Conservation (phyloP, 257 asterid species). For the Capsicum chinense region DNA sequence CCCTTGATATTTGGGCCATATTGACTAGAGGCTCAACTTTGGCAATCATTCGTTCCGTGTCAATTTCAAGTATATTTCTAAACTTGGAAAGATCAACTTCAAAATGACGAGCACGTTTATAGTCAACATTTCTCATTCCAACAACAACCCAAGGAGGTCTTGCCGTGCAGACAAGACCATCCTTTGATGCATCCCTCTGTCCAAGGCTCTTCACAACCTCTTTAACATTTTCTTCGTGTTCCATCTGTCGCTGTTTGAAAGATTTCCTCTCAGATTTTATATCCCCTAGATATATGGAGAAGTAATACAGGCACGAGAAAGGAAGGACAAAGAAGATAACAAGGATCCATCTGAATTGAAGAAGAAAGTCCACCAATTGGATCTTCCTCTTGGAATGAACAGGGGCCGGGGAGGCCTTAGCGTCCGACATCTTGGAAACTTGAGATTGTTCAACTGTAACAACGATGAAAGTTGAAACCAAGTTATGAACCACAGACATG, state of each 20-base stretch:
- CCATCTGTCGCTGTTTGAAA: conserved; percentile 59
- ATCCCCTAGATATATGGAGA: conserved; percentile 34
- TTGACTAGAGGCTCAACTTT: conserved; percentile 51
- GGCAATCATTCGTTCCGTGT: conserved; percentile 73
- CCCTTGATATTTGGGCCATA: conserved; percentile 88
- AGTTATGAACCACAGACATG: conserved; percentile 22
- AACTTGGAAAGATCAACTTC: conserved; percentile 29
- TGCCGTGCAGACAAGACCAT: conserved; percentile 27
- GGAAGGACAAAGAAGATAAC: conserved; percentile 26
- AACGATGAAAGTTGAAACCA: background rate
- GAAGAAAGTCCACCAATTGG: conserved; percentile 78
- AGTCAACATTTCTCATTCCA: conserved; percentile 25
- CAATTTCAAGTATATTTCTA: conserved; percentile 55
- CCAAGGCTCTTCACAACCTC: conserved; percentile 29
- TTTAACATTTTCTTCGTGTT: conserved; percentile 53
- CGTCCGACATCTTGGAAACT: conserved; percentile 67
- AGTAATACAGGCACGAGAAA: conserved; percentile 24
- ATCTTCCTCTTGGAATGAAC: conserved; percentile 90
- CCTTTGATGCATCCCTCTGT: conserved; percentile 20
- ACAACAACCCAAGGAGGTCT: conserved; percentile 28
- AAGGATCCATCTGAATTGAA: conserved; percentile 19
- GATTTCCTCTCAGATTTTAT: conserved; percentile 70
- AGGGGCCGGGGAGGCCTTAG: conserved; percentile 81
- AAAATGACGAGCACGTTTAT: conserved; percentile 30
- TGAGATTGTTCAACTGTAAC: conserved; percentile 32